Base-by-base conservation (phyloP, 495 filamentous ascomycete genomes). In the Aspergillus homomorphus region DNA sequence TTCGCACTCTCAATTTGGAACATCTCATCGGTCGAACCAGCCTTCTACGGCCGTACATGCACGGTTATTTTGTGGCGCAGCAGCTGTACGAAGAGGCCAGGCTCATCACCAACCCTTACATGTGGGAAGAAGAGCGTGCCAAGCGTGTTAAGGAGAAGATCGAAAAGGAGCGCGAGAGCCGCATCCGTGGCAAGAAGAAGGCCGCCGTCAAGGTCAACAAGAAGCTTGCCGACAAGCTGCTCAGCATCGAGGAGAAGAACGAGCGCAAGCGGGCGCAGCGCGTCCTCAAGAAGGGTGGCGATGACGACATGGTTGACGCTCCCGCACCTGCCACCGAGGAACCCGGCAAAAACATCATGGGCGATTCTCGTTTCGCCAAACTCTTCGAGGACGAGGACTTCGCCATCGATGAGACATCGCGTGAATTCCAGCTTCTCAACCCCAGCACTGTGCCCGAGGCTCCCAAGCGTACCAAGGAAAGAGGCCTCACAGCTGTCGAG, bases 1-100 rank as follows among this genome's bases (percentile, higher is more conserved):
- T 98, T 24, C 84, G 85, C 54, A 80, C 81, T 0, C 82, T 97
- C 57, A 94, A 87, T 65, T 72, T 97, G 45, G 89, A 89, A 33
- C 92, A 97, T 69, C 78, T 97, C 30, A 81, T 96, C 45, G 93
- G 92, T 52, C 88, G 88, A 53, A 94, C 89, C 50, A 90, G 88
- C 66, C 77, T 97, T 12, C 73, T 99, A 45, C 82, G 91, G 28
- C 92, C 95, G 46, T 98, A 97, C 66, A 97, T 98, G 95, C 93
- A 98, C 70, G 94, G 94, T 60, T 97, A 94, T 80, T 98, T 98
- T 73, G 91, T 97, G 12, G 89, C 88, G 55, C 91, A 95, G 64
- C 86, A 88, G 51, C 68, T 99, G 22, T 97, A 97, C 67, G 95
- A 98, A 59, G 90, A 98, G 72, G 94, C 92, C n/a, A 76, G 88